Conservation (phyloP, 2,329 filamentous ascomycete genomes). For the Pseudogymnoascus sp. region DNA sequence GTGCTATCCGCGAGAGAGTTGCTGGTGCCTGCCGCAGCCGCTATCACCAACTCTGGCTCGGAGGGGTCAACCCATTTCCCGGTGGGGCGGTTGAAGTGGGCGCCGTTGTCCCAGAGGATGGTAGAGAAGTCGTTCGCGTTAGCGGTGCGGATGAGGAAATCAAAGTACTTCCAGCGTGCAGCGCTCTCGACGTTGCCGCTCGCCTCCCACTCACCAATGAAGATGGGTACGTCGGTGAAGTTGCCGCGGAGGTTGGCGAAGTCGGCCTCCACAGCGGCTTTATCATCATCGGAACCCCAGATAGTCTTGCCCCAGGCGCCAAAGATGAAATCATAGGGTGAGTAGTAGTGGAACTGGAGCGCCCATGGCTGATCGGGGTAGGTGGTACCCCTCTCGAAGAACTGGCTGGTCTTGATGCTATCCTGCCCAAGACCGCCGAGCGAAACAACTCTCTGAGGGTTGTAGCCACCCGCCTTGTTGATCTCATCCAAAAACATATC, state of each 20-base stretch:
- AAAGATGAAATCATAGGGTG: conserved; percentile 44
- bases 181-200: conserved; percentile 44
- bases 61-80: conserved; percentile 44
- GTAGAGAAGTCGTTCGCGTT: conserved; percentile 42
- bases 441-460: conserved; percentile 47
- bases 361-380: conserved; percentile 49
- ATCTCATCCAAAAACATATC: conserved; percentile 48
- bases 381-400: conserved; percentile 42
- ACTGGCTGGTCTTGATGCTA: conserved; percentile 44
- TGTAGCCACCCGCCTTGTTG: conserved; percentile 47
- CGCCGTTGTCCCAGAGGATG: conserved; percentile 55
- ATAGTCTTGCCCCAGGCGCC: conserved; percentile 51
- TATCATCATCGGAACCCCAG: conserved; percentile 50
- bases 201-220: conserved; percentile 52
- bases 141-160: conserved; percentile 43
- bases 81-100: conserved; percentile 44
- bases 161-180: conserved; percentile 51
- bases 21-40: conserved; percentile 34
- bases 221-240: conserved; percentile 46
- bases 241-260: conserved; percentile 44
- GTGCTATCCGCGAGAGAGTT: conserved; percentile 49
- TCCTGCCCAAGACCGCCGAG: conserved; percentile 46
- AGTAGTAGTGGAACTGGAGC: conserved; percentile 56
- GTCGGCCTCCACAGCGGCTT: conserved; percentile 41
- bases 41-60: conserved; percentile 40